A percentile compares a stretch with the other conserved stretches of the same genome.
Evolutionary conservation across 192 early-diverging fungal genomes (phyloP).

Genomic region (Coemansia sp.): DNA sequence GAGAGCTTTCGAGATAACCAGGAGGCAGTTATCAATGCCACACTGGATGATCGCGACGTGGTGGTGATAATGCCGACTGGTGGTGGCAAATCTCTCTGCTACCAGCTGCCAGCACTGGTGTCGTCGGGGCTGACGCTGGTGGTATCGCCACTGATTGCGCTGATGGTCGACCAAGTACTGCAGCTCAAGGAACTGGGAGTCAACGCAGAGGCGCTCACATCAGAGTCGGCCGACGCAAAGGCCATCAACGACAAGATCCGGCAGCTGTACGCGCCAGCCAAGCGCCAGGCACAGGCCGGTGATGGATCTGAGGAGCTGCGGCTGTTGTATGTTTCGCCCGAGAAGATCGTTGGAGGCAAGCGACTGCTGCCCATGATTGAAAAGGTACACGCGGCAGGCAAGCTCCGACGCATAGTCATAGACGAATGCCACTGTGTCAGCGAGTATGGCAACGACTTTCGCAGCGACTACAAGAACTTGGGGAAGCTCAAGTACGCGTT

Average conservation of each 20-base stretch:
- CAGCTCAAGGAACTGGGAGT: slow-evolving; percentile 43
- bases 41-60: slow-evolving; percentile 53
- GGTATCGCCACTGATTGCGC: slow-evolving; percentile 56
- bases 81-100: slow-evolving; percentile 58
- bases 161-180: slow-evolving; percentile 58
- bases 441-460: slow-evolving; percentile 59
- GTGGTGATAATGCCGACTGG: slow-evolving; percentile 56
- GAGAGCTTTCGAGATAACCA: slow-evolving; percentile 48
- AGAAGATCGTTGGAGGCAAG: slow-evolving; percentile 53
- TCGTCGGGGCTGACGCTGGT: slow-evolving; percentile 49
- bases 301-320: slow-evolving; percentile 12
- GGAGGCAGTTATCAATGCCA: slow-evolving; percentile 56
- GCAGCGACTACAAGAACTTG: slow-evolving; percentile 55
- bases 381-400: slow-evolving; percentile 41
- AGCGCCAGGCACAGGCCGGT: background rate
- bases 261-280: slow-evolving; percentile 5
- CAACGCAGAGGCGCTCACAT: slow-evolving; percentile 41
- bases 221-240: slow-evolving; percentile 42
- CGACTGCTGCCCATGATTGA: slow-evolving; percentile 45
- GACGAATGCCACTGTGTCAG: slow-evolving; percentile 60
- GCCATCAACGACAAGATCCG: slow-evolving; percentile 35
- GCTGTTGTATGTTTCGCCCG: slow-evolving; percentile 57
- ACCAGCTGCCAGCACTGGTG: slow-evolving; percentile 55
- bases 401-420: slow-evolving; percentile 49
- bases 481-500: slow-evolving; percentile 58